Evolutionary conservation across 139 green algal species (phyloP).

Genomic region (Chlorella ohadii): DNA sequence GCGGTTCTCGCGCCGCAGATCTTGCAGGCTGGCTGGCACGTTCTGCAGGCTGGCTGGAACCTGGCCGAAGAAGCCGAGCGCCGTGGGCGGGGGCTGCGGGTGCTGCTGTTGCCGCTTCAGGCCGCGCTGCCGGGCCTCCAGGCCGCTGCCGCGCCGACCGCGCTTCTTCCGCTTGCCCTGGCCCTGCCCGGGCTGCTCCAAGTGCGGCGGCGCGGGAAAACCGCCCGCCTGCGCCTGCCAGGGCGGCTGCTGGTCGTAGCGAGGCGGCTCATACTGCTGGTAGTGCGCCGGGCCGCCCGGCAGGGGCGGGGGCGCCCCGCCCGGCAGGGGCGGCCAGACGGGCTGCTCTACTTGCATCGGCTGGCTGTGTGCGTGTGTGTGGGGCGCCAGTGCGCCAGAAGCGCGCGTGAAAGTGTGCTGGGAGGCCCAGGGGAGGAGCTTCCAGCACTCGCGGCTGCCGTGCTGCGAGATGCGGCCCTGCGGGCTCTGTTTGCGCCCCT

Average conservation of each 20-base stretch:
- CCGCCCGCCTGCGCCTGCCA: neutral
- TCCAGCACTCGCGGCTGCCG: too few species aligned
- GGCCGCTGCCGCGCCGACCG: constrained; percentile 1
- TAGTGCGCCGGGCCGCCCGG: neutral
- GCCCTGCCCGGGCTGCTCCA: neutral
- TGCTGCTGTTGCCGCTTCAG: neutral
- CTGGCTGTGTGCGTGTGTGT: too few species aligned
- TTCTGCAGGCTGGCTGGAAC: neutral
- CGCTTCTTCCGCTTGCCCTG: constrained; percentile 12
- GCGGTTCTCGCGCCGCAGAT: constrained; percentile 29
- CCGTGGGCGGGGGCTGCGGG: too few species aligned
- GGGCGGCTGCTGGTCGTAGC: neutral
- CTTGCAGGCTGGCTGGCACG: constrained; percentile 6
- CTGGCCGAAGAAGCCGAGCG: constrained; percentile 28
- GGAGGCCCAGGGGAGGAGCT: too few species aligned
- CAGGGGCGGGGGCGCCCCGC: neutral
- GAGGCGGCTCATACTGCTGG: too few species aligned
- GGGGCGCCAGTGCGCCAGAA: too few species aligned
- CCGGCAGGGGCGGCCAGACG: neutral
- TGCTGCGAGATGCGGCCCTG: too few species aligned
- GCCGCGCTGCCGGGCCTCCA: neutral
- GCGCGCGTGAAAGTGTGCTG: too few species aligned
- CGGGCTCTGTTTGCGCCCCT: too few species aligned
- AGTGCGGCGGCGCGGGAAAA: neutral
- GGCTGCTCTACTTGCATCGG: neutral